Percentiles rank a stretch among this genome's conserved stretches.
Evolutionary conservation across 129 eudicot genomes (phyloP).

Genomic region (sunflower (Helianthus annuus)): HanXRQr2.0-SUNRISE NC_035444.2:136367669-136368168

Average conservation of each 20-base stretch:
- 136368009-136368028: neutral
- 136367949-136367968: slow-evolving; percentile 12
- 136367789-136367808: neutral
- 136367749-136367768: slow-evolving; percentile 77
- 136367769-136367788: slow-evolving; percentile 48
- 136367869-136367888: neutral
- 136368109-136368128: neutral
- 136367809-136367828: neutral
- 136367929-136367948: slow-evolving; percentile 18
- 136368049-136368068: neutral
- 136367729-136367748: slow-evolving; percentile 90
- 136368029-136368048: neutral
- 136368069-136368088: neutral
- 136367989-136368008: slow-evolving; percentile 7
- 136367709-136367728: slow-evolving; percentile 75
- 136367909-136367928: slow-evolving; percentile 19
- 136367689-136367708: slow-evolving; percentile 88
- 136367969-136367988: neutral
- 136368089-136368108: neutral
- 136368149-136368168: neutral
- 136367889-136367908: slow-evolving; percentile 12
- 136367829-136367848: slow-evolving; percentile 4
- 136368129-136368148: neutral
- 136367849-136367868: neutral
- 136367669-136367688: slow-evolving; percentile 76